These are phyloP conservation scores for Umbelopsis ramanniana DNA, from an alignment of 192 early-diverging fungal genomes.

Conservation along the genomic window DNA sequence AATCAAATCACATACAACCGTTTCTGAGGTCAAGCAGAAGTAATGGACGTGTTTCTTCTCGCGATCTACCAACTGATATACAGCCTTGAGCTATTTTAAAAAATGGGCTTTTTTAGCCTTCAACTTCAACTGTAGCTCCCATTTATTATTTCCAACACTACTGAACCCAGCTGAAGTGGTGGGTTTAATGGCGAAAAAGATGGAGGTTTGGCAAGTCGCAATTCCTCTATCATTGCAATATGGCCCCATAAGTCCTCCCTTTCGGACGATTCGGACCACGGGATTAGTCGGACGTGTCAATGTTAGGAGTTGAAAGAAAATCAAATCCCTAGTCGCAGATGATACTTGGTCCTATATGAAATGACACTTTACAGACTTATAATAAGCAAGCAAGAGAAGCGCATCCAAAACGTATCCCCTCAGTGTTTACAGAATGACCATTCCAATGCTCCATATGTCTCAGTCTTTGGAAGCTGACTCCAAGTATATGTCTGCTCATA, in stretches of 20 bases:
- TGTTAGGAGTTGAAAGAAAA: neutral
- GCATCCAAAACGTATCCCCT: neutral
- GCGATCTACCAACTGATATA: too few relatives aligned
- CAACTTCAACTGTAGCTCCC: neutral
- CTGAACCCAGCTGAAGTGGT: neutral
- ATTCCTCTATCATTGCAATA: slow-evolving; percentile 1
- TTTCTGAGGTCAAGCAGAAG: too few relatives aligned
- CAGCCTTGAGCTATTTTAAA: too few relatives aligned
- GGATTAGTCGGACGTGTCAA: neutral
- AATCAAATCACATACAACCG: too few relatives aligned
- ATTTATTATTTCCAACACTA: slow-evolving; percentile 8
- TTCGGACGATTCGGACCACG: neutral
- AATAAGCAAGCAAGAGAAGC: neutral
- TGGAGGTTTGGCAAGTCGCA: neutral
- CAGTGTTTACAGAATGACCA: slow-evolving; percentile 1
- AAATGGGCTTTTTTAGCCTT: too few relatives aligned
- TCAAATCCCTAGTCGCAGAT: slow-evolving; percentile 20
- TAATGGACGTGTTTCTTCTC: too few relatives aligned
- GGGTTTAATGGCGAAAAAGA: neutral
- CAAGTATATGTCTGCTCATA: slow-evolving; percentile 18
- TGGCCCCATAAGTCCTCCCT: neutral
- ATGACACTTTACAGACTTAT: neutral
- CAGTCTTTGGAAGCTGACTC: neutral
- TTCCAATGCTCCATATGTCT: slow-evolving; percentile 10
- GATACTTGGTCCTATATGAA: slow-evolving; percentile 14